phyloP scores from a whole-genome alignment of 2,329 filamentous ascomycete genomes.

The Cytospora paraplurivora region DNA sequence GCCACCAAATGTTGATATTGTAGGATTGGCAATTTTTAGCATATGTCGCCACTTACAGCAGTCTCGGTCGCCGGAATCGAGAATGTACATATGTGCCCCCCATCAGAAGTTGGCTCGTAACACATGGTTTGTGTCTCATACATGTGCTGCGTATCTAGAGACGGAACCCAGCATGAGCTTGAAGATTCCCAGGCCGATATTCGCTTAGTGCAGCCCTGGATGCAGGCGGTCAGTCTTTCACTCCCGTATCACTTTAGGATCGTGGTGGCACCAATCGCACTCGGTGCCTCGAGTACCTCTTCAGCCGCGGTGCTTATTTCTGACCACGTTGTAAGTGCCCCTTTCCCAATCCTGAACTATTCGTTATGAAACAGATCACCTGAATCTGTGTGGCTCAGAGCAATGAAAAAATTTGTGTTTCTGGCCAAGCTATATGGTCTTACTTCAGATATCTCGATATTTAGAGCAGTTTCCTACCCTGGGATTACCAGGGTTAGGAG shows the following conservation, averaged over 20 bases:
- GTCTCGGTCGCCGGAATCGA: neutral
- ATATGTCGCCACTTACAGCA: neutral
- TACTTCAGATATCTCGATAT: too few relatives aligned
- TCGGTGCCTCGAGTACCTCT: too few relatives aligned
- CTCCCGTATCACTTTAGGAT: neutral
- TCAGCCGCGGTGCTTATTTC: too few relatives aligned
- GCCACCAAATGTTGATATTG: neutral
- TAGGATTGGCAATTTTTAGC: neutral
- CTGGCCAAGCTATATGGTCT: too few relatives aligned
- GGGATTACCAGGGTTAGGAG: too few relatives aligned
- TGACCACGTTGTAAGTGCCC: too few relatives aligned
- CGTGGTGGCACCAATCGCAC: neutral
- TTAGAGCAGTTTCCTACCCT: too few relatives aligned
- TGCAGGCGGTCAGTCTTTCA: neutral
- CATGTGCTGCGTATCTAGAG: neutral
- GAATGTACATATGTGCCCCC: neutral
- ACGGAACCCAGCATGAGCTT: neutral
- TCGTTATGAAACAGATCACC: too few relatives aligned
- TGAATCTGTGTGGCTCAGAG: too few relatives aligned
- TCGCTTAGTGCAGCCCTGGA: neutral
- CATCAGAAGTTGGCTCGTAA: neutral
- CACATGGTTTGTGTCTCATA: neutral
- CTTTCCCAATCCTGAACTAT: too few relatives aligned
- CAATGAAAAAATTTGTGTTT: too few relatives aligned
- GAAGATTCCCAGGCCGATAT: constrained; percentile 9